These are phyloP conservation scores for Fusarium chaquense DNA, from an alignment of 2,329 filamentous ascomycete genomes.

Conservation along the genomic window DNA sequence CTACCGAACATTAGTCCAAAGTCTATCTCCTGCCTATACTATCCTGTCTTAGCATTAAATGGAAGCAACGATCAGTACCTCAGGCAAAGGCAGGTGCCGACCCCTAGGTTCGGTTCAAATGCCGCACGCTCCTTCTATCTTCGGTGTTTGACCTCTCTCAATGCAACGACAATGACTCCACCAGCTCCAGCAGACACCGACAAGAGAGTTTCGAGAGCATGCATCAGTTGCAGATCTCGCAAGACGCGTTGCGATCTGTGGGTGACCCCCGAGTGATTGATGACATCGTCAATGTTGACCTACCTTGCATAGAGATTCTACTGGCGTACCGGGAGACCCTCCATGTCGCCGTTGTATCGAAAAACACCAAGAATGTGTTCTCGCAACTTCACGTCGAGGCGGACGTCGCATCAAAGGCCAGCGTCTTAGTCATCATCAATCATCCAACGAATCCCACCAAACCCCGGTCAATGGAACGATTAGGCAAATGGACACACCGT, in stretches of 20 bases:
- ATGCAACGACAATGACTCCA: constrained; percentile 8
- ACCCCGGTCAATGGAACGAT: neutral
- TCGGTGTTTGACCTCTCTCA: constrained; percentile 22
- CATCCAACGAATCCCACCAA: neutral
- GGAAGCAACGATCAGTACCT: neutral
- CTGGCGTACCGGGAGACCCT: constrained; percentile 52
- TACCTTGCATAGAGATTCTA: constrained; percentile 45
- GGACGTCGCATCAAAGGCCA: constrained; percentile 52
- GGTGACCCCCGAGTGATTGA: neutral
- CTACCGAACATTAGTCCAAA: neutral
- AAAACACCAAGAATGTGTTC: constrained; percentile 54
- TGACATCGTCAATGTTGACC: neutral
- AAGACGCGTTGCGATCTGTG: constrained; percentile 41
- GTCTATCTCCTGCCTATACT: constrained; percentile 1
- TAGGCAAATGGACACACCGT: constrained; percentile 2
- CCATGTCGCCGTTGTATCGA: constrained; percentile 56
- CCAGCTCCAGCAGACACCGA: constrained; percentile 18
- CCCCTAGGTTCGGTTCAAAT: constrained; percentile 10
- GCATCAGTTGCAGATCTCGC: constrained; percentile 33
- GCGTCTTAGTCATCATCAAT: constrained; percentile 5
- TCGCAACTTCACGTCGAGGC: constrained; percentile 56
- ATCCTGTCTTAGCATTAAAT: neutral
- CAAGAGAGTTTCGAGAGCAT: constrained; percentile 39
- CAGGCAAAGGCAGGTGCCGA: neutral
- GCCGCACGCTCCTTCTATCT: constrained; percentile 7